Conservation (phyloP, 2,329 filamentous ascomycete genomes). For the Dactylellina cionopaga region DNA sequence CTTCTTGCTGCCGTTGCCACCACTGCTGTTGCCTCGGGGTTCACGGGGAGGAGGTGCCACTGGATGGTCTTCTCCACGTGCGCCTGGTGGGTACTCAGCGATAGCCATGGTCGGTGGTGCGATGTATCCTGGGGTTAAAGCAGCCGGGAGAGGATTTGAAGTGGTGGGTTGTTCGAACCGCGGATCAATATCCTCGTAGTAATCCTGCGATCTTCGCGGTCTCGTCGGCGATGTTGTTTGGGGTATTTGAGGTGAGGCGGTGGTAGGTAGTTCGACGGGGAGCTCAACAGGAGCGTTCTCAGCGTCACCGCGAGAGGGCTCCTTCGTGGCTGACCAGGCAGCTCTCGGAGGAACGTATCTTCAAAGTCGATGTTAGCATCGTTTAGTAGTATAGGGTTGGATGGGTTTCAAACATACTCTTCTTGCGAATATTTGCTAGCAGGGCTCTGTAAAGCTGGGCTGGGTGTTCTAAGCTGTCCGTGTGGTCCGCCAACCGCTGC, state of each 20-base stretch:
- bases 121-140: conserved; percentile 36
- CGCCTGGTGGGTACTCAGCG: conserved; percentile 50
- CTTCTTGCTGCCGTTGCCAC: too few relatives aligned
- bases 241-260: conserved; percentile 8
- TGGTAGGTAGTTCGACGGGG: conserved; percentile 55
- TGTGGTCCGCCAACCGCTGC: conserved; percentile 20
- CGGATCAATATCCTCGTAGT: conserved; percentile 94
- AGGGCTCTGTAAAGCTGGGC: conserved; percentile 44
- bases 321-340: conserved; percentile 51
- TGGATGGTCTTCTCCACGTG: conserved; percentile 57
- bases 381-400: background rate
- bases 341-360: conserved; percentile 56
- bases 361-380: conserved; percentile 9
- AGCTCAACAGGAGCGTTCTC: conserved; percentile 51
- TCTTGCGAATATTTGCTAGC: conserved; percentile 51
- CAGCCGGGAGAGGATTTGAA: conserved; percentile 54
- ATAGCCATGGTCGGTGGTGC: conserved; percentile 44
- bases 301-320: background rate
- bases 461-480: conserved; percentile 30
- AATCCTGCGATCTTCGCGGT: conserved; percentile 62
- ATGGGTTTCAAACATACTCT: conserved; percentile 46
- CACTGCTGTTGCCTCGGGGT: conserved; percentile 8
- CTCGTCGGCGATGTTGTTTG: conserved; percentile 28
- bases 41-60: conserved; percentile 57
- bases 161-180: conserved; percentile 68